Percentiles rank a stretch among this genome's conserved stretches.
These are phyloP conservation scores for Scutellaria baicalensis DNA, from an alignment of 257 asterid genomes.

Conservation along the genomic window DNA sequence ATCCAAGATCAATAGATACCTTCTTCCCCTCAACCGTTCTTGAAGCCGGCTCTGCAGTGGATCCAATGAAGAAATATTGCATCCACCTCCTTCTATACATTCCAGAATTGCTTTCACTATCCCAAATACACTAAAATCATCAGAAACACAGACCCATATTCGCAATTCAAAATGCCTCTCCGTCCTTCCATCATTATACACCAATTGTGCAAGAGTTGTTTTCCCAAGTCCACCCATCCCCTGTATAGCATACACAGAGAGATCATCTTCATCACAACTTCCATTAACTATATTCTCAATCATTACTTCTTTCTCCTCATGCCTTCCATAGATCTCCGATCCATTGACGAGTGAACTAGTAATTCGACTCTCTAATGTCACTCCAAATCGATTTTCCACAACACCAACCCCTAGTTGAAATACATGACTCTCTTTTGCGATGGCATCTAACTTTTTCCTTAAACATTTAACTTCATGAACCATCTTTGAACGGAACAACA, in stretches of 20 bases:
- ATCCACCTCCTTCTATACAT: not conserved
- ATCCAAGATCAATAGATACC: constrained; percentile 21
- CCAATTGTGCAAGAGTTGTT: constrained; percentile 21
- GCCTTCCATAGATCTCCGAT: constrained; percentile 20
- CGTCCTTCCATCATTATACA: constrained; percentile 20
- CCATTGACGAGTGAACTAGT: constrained; percentile 25
- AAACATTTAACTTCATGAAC: constrained; percentile 1
- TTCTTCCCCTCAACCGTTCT: constrained; percentile 14
- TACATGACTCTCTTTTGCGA: constrained; percentile 3
- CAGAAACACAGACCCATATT: constrained; percentile 25
- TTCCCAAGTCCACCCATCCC: constrained; percentile 36
- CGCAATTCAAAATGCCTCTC: constrained; percentile 8
- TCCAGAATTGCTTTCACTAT: constrained; percentile 15
- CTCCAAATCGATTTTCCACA: constrained; percentile 8
- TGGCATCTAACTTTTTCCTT: constrained; percentile 8
- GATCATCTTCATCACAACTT: not conserved
- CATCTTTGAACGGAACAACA: constrained; percentile 6
- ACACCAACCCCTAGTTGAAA: constrained; percentile 19
- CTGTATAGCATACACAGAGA: constrained; percentile 18
- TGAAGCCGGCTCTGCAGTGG: constrained; percentile 9
- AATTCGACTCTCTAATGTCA: not conserved
- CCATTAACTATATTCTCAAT: not conserved
- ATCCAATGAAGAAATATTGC: constrained; percentile 11
- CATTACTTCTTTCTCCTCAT: constrained; percentile 20
- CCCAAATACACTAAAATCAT: constrained; percentile 11